A percentile compares a stretch with the other conserved stretches of the same genome.
phyloP scores from a whole-genome alignment of 192 early-diverging fungal genomes.

The Cetraspora pellucida region DNA sequence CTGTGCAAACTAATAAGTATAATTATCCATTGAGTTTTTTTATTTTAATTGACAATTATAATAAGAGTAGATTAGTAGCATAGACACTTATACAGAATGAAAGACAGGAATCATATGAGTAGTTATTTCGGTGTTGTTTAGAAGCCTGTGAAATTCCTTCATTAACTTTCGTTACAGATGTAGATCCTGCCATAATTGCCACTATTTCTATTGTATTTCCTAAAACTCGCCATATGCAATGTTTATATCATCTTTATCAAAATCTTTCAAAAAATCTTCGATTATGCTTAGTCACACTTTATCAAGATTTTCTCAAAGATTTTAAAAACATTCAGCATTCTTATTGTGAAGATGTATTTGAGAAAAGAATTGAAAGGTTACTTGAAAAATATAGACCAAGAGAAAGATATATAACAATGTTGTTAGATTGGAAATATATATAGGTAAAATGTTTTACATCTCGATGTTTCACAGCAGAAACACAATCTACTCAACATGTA shows the following conservation, averaged over 20 bases:
- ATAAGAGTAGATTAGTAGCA: not conserved
- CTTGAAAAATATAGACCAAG: not conserved
- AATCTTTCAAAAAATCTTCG: not conserved
- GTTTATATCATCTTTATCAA: not conserved
- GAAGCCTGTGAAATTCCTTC: not conserved
- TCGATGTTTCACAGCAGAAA: not conserved
- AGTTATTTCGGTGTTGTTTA: not conserved
- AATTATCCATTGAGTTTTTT: not conserved
- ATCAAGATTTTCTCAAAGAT: not conserved
- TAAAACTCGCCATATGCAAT: not conserved
- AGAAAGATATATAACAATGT: too few relatives aligned
- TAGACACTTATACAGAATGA: not conserved
- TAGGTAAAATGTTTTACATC: not conserved
- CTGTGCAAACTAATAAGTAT: not conserved
- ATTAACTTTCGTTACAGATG: not conserved
- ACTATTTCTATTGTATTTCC: not conserved
- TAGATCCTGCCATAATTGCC: not conserved
- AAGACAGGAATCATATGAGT: not conserved
- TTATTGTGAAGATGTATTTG: not conserved
- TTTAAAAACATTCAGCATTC: not conserved
- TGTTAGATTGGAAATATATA: not conserved
- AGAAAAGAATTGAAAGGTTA: not conserved
- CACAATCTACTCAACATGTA: not conserved
- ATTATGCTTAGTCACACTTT: not conserved
- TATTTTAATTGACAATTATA: not conserved